A percentile compares a stretch with the other conserved stretches of the same genome.
These are phyloP conservation scores for Euphorbia celastroides DNA, from an alignment of 441 rosid species.

Conservation along the genomic window DNA sequence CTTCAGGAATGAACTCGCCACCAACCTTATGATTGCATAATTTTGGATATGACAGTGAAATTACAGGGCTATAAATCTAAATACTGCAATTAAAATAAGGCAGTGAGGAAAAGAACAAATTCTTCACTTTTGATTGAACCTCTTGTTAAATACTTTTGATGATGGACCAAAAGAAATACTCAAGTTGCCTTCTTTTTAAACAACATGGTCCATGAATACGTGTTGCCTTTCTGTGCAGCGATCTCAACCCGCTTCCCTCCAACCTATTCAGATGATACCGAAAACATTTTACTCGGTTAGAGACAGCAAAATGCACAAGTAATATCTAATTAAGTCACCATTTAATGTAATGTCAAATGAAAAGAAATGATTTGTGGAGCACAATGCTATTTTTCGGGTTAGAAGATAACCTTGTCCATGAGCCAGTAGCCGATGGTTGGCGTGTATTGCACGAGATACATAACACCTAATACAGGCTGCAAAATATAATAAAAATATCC, in stretches of 20 bases:
- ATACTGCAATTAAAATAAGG: too few species aligned
- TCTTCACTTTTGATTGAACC: too few species aligned
- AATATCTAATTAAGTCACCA: too few species aligned
- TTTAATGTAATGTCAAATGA: too few species aligned
- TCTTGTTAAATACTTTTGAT: too few species aligned
- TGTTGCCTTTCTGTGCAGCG: conserved; percentile 65
- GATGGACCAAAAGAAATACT: not conserved
- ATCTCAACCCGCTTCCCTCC: conserved; percentile 75
- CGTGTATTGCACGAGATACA: conserved; percentile 88
- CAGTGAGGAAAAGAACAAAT: too few species aligned
- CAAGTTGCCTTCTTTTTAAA: conserved; percentile 61
- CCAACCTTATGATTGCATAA: too few species aligned
- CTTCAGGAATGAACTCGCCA: too few species aligned
- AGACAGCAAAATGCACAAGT: not conserved
- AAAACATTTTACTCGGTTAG: conserved; percentile 2
- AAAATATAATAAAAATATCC: conserved; percentile 5
- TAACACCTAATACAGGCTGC: conserved; percentile 90
- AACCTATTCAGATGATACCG: conserved; percentile 33
- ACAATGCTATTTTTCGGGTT: not conserved
- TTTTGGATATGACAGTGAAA: too few species aligned
- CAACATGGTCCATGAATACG: conserved; percentile 63
- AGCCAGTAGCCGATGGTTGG: conserved; percentile 84
- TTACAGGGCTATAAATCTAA: too few species aligned
- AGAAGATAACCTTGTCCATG: conserved; percentile 79
- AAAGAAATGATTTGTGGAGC: not conserved